Conservation (phyloP, 371 early-diverging fungal species). For the Mucor piriformis region DNA sequence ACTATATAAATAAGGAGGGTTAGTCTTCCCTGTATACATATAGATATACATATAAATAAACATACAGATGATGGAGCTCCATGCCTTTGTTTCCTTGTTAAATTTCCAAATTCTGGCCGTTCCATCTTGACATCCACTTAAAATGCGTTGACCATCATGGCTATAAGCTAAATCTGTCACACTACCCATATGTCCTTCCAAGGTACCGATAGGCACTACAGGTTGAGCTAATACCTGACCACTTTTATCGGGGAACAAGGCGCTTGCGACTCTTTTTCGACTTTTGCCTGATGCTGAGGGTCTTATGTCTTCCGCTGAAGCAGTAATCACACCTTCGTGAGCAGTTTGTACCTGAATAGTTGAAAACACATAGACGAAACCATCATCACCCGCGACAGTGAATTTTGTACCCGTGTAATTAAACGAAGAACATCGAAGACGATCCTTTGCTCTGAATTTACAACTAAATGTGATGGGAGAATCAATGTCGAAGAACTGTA, state of each 20-base stretch:
- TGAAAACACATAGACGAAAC: conserved; percentile 75
- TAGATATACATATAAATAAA: too few relatives aligned
- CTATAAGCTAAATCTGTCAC: conserved; percentile 82
- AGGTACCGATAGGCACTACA: conserved; percentile 58
- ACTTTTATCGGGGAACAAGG: conserved; percentile 41
- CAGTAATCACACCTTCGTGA: conserved; percentile 3
- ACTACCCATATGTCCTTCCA: conserved; percentile 76
- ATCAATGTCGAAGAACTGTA: conserved; percentile 54
- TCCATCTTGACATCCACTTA: conserved; percentile 68
- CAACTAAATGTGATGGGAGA: conserved; percentile 69
- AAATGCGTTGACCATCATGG: conserved; percentile 68
- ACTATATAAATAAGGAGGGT: conserved; percentile 3
- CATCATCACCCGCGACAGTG: conserved; percentile 81
- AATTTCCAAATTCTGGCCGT: conserved; percentile 56
- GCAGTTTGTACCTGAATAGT: conserved; percentile 43
- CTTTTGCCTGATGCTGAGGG: conserved; percentile 29
- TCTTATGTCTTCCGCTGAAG: conserved; percentile 1
- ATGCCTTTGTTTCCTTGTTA: conserved; percentile 30
- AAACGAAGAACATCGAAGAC: conserved; percentile 71
- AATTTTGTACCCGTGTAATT: conserved; percentile 82
- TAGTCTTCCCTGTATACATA: too few relatives aligned
- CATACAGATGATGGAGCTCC: conserved; percentile 35
- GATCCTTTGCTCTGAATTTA: conserved; percentile 63
- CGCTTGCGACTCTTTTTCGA: conserved; percentile 35
- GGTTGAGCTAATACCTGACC: conserved; percentile 55